phyloP scores from a whole-genome alignment of 441 rosid species.

The Brassica hybrid region DNA sequence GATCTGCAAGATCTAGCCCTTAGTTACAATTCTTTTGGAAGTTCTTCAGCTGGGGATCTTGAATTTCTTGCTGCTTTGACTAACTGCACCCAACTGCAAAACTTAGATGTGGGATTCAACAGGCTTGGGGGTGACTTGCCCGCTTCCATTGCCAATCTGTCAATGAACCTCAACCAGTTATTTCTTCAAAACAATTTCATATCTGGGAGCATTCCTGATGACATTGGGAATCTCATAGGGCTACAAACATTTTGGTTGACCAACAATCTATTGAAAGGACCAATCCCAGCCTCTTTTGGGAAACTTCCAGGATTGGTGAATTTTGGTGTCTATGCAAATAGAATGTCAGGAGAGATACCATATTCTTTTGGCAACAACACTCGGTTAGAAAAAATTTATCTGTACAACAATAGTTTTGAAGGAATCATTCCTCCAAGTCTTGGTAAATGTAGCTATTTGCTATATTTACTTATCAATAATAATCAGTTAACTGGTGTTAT shows the following conservation, averaged over 20 bases:
- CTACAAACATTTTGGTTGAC: background rate
- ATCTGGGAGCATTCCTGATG: conserved; percentile 27
- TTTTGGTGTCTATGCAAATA: background rate
- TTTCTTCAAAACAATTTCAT: conserved; percentile 22
- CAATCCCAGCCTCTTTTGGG: background rate
- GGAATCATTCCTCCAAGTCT: no score
- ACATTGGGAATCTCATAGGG: conserved; percentile 4
- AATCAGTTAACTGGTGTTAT: no score
- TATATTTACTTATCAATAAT: no score
- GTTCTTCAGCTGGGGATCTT: background rate
- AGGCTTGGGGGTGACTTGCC: background rate
- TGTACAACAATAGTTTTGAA: no score
- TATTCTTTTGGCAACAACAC: no score
- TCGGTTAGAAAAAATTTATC: no score
- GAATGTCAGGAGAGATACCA: no score
- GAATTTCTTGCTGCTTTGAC: conserved; percentile 20
- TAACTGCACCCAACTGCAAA: conserved; percentile 34
- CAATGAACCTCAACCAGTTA: background rate
- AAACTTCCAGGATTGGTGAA: conserved; percentile 25
- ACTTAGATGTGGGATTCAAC: conserved; percentile 8
- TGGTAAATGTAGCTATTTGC: no score
- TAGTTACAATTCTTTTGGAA: background rate
- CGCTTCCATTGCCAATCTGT: conserved; percentile 29
- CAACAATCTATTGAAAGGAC: conserved; percentile 31
- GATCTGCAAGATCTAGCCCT: background rate